phyloP scores from a whole-genome alignment of 108 stramenopile genomes.

The Chaetoceros tenuissimus region DNA sequence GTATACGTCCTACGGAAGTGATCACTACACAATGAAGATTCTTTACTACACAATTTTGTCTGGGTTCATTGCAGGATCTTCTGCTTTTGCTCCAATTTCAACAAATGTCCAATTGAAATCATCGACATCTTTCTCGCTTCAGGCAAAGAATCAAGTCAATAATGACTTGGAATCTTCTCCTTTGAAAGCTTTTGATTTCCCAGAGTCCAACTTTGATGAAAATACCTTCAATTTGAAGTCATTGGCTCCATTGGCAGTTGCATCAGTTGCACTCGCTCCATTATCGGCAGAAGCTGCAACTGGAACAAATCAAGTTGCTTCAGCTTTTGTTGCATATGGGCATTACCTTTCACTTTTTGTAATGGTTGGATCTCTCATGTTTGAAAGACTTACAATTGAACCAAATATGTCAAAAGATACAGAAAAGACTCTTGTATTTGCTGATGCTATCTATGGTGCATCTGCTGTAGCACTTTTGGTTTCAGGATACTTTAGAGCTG shows the following conservation, averaged over 20 bases:
- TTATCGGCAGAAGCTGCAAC: constrained; percentile 31
- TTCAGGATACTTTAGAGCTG: constrained; percentile 54
- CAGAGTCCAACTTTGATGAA: no score
- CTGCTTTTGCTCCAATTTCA: no score
- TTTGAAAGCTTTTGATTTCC: no score
- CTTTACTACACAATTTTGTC: no score
- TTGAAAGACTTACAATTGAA: constrained; percentile 55
- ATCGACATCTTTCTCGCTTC: no score
- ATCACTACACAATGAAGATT: no score
- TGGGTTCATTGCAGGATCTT: no score
- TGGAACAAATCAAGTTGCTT: constrained; percentile 27
- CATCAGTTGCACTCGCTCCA: not conserved
- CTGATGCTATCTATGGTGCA: constrained; percentile 49
- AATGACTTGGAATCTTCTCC: no score
- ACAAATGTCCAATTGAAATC: no score
- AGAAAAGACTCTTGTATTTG: constrained; percentile 39
- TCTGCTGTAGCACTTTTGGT: constrained; percentile 28
- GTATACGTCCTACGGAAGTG: no score
- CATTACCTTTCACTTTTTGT: constrained; percentile 57
- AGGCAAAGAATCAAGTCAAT: no score
- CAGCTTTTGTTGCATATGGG: constrained; percentile 63
- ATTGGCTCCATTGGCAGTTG: not conserved
- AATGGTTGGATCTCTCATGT: constrained; percentile 36
- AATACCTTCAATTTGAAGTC: no score
- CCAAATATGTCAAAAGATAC: constrained; percentile 54